These are phyloP conservation scores for Barnettozyma wickerhamii DNA, from an alignment of 805 yeast species.

Conservation along the genomic window DNA sequence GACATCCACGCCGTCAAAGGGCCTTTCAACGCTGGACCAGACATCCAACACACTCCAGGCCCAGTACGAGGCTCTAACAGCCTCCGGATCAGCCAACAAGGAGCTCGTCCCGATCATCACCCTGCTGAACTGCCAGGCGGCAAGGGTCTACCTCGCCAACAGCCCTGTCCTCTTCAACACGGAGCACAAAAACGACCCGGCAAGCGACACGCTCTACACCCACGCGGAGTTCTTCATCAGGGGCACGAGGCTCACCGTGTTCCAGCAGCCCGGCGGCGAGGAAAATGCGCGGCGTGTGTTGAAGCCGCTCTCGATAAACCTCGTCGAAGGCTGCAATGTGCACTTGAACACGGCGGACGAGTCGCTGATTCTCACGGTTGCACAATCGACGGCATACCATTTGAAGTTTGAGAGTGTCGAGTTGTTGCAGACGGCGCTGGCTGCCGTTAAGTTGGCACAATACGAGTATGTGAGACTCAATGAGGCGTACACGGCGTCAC, in stretches of 20 bases:
- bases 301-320: conserved; percentile 34
- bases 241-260: conserved; percentile 54
- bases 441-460: conserved; percentile 49
- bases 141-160: conserved; percentile 45
- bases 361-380: background rate
- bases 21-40: background rate
- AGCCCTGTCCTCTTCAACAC: conserved; percentile 41
- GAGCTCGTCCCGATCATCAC: conserved; percentile 72
- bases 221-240: conserved; percentile 27
- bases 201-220: background rate
- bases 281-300: conserved; percentile 34
- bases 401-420: conserved; percentile 16
- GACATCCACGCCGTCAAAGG: background rate
- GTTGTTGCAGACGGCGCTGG: conserved; percentile 33
- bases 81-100: conserved; percentile 38
- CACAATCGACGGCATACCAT: conserved; percentile 15
- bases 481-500: conserved; percentile 63
- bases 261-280: conserved; percentile 6
- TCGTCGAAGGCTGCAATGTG: conserved; percentile 15
- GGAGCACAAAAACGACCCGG: conserved; percentile 7
- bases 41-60: conserved; percentile 6
- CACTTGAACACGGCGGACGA: background rate
- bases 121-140: conserved; percentile 63
- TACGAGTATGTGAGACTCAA: conserved; percentile 54
- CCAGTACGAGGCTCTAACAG: conserved; percentile 10